Evolutionary conservation across 1,284 basidiomycete species (phyloP).

Genomic region (Melampsora americana): DNA sequence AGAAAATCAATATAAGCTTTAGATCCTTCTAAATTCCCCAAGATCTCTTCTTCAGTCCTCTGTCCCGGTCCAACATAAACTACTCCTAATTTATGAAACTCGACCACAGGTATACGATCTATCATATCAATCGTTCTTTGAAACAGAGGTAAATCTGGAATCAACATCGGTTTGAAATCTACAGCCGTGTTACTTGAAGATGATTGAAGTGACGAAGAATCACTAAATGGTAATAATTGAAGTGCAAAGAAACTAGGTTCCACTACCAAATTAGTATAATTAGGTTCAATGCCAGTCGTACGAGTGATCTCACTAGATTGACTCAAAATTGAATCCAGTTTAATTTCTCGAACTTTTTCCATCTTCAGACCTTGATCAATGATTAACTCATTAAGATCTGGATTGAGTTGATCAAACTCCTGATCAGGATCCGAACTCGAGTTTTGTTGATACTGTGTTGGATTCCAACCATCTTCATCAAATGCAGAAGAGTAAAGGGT

Average conservation of each 20-base stretch:
- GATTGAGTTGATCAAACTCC: constrained; percentile 10
- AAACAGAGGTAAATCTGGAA: constrained; percentile 60
- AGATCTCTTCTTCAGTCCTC: constrained; percentile 76
- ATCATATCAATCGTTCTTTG: constrained; percentile 68
- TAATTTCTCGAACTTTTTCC: constrained; percentile 45
- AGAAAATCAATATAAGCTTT: constrained; percentile 91
- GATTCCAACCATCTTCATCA: constrained; percentile 35
- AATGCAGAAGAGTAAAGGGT: constrained; percentile 38
- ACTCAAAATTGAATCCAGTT: constrained; percentile 24
- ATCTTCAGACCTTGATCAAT: constrained; percentile 4
- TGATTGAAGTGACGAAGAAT: background rate
- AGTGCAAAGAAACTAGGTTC: constrained; percentile 84
- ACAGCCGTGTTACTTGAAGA: background rate
- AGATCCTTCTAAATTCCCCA: constrained; percentile 86
- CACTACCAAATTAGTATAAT: constrained; percentile 59
- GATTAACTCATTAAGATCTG: constrained; percentile 1
- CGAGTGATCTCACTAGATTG: constrained; percentile 34
- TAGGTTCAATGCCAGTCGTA: constrained; percentile 37
- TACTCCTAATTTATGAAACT: constrained; percentile 94
- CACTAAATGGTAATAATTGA: constrained; percentile 57
- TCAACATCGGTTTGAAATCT: constrained; percentile 50
- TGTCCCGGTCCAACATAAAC: constrained; percentile 94
- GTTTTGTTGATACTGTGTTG: constrained; percentile 23
- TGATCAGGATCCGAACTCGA: constrained; percentile 40
- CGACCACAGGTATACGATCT: constrained; percentile 87